Percentiles rank a stretch among this genome's conserved stretches.
Evolutionary conservation across 2,329 filamentous ascomycete species (phyloP).

Genomic region (Penicillium sclerotigenum): DNA sequence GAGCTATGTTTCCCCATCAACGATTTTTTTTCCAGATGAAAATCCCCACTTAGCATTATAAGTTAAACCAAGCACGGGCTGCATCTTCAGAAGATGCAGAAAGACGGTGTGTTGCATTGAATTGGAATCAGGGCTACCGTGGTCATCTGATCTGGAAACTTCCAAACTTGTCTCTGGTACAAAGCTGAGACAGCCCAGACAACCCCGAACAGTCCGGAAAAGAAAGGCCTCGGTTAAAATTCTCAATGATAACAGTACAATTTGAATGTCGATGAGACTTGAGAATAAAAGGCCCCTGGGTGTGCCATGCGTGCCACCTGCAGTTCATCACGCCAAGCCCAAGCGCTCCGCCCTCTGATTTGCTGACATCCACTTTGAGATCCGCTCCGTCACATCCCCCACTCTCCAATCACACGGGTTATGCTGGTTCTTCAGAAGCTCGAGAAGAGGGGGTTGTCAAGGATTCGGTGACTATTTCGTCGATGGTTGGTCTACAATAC

Average conservation of each 20-base stretch:
- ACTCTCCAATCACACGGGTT: constrained; percentile 19
- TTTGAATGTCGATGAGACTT: constrained; percentile 15
- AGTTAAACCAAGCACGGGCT: not conserved
- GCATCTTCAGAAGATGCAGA: not conserved
- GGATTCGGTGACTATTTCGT: not conserved
- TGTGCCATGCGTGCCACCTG: constrained; percentile 16
- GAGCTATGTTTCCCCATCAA: constrained; percentile 1
- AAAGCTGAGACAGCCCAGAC: not conserved
- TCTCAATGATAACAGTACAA: not conserved
- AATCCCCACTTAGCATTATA: constrained; percentile 9
- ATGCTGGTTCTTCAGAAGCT: constrained; percentile 14
- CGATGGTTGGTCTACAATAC: constrained; percentile 13
- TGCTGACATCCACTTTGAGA: constrained; percentile 10
- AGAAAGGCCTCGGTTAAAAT: not conserved
- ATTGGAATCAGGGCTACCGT: constrained; percentile 10
- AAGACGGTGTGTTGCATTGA: constrained; percentile 1
- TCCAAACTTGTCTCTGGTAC: constrained; percentile 16
- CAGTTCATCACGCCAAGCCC: constrained; percentile 26
- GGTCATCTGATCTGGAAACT: constrained; percentile 16
- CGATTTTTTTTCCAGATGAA: not conserved
- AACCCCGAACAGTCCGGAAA: not conserved
- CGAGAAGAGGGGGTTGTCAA: constrained; percentile 12
- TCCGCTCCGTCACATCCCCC: constrained; percentile 24
- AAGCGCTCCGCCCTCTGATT: constrained; percentile 15
- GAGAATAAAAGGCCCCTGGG: constrained; percentile 4